These are phyloP conservation scores for Suillus subluteus DNA, from an alignment of 768 basidiomycete species.

Conservation along the genomic window DNA sequence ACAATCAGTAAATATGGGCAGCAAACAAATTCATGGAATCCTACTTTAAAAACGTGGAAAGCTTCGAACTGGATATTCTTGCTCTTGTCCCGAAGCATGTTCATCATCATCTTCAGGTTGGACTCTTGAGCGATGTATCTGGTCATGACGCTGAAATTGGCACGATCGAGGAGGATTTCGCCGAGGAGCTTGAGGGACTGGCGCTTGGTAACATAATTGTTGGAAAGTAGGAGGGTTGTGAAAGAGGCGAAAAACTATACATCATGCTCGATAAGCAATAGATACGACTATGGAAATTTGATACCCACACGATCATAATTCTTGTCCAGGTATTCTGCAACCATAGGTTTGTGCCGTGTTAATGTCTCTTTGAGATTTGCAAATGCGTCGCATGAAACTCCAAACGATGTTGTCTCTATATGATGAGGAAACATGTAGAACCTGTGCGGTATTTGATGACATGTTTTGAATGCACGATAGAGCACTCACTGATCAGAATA, in stretches of 20 bases:
- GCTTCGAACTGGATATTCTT: slow-evolving; percentile 99
- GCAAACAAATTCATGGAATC: slow-evolving; percentile 21
- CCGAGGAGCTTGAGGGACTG: slow-evolving; percentile 98
- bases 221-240: slow-evolving; percentile 88
- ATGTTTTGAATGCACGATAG: slow-evolving; percentile 5
- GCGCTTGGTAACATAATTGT: slow-evolving; percentile 99
- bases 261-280: neutral
- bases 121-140: slow-evolving; percentile 93
- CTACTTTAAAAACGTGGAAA: slow-evolving; percentile 99
- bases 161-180: slow-evolving; percentile 95
- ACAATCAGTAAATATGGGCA: slow-evolving; percentile 1
- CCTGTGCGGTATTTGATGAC: slow-evolving; percentile 40
- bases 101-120: slow-evolving; percentile 99
- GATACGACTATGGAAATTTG: neutral
- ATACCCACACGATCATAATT: slow-evolving; percentile 88
- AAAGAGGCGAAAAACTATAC: slow-evolving; percentile 93
- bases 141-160: slow-evolving; percentile 99
- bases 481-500: slow-evolving; percentile 90
- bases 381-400: slow-evolving; percentile 97
- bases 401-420: slow-evolving; percentile 97
- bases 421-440: slow-evolving; percentile 97
- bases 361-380: slow-evolving; percentile 97
- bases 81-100: slow-evolving; percentile 95
- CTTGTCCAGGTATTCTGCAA: slow-evolving; percentile 94
- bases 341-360: slow-evolving; percentile 97